Base-by-base conservation (phyloP, 1,139 yeast species). In the Geotrichum klebahnii region DNA sequence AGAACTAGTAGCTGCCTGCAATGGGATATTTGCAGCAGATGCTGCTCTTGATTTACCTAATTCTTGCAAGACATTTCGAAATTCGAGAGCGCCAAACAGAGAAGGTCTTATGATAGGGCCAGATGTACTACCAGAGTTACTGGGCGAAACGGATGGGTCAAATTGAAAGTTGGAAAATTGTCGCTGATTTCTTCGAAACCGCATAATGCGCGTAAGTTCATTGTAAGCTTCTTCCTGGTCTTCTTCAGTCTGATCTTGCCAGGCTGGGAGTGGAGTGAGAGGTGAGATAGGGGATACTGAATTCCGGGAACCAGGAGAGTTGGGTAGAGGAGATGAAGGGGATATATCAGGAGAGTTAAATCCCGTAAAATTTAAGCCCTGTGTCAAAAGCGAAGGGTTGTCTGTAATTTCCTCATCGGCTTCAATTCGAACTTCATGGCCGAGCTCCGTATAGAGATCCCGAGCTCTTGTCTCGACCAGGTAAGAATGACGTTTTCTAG, bases 31-130 rank as follows among this genome's bases (percentile, higher is more conserved):
- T 5, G 39, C 22, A 4, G 36, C 29, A 23, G 46, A 37, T 10
- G 54, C 51, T 5, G 53, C 29, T 32, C 54, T 51, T 10, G 56
- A 44, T 24, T 49, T 49, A 12, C 48, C 52, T 22, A 54, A 57
- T 49, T 53, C 55, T 49, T 50, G 63, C 56, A 57, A 57, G 28
- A 56, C 61, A 33, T 59, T 66, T 31, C 67, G 68, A 49, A 70
- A 64, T 46, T 72, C 77, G 23, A 75, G 59, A 1, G 79, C 78
- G 36, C 71, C 66, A 37, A 72, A 61, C 8, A 75, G 57, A 0
- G 78, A 74, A 1, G 78, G 76, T 49, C 78, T 57, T 14, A 73
- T 63, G 3, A 70, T 59, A 1, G 64, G 53, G 8, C 53, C 39
- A 14, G 57, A 48, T 3, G 52, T 52, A 26, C 20, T 28, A 10